phyloP scores from a whole-genome alignment of 2,329 filamentous ascomycete species.

The Ophiobolus disseminans region DNA sequence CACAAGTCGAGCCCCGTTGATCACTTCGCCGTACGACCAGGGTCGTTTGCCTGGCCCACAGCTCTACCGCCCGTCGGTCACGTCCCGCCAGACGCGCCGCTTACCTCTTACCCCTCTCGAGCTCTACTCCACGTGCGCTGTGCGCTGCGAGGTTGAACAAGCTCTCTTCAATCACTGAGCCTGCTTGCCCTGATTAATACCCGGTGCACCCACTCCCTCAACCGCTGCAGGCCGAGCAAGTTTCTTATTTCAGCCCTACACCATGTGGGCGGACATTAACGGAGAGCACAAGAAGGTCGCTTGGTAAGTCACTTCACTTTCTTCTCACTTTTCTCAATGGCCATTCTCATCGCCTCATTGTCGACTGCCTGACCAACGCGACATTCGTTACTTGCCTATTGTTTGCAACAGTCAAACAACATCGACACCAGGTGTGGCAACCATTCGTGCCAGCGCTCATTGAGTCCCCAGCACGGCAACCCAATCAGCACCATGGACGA shows the following conservation, averaged over 20 bases:
- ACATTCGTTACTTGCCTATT: too few species aligned
- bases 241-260: constrained; percentile 39
- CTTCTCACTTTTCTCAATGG: neutral
- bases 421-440: too few species aligned
- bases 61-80: constrained; percentile 18
- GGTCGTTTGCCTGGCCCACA: constrained; percentile 19
- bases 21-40: constrained; percentile 29
- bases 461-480: too few species aligned
- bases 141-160: constrained; percentile 24
- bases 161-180: constrained; percentile 23
- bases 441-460: too few species aligned
- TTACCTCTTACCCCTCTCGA: constrained; percentile 29
- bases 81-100: constrained; percentile 25
- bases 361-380: too few species aligned
- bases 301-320: constrained; percentile 61
- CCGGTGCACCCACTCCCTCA: constrained; percentile 24
- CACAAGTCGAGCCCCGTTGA: constrained; percentile 30
- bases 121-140: constrained; percentile 35
- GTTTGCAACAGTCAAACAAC: too few species aligned
- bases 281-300: constrained; percentile 78
- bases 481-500: too few species aligned
- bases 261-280: constrained; percentile 68
- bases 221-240: constrained; percentile 37
- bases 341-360: too few species aligned
- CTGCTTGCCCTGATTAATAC: constrained; percentile 24